These are phyloP conservation scores for Globisporangium camurandrum DNA, from an alignment of 352 stramenopile species.

Conservation along the genomic window DNA sequence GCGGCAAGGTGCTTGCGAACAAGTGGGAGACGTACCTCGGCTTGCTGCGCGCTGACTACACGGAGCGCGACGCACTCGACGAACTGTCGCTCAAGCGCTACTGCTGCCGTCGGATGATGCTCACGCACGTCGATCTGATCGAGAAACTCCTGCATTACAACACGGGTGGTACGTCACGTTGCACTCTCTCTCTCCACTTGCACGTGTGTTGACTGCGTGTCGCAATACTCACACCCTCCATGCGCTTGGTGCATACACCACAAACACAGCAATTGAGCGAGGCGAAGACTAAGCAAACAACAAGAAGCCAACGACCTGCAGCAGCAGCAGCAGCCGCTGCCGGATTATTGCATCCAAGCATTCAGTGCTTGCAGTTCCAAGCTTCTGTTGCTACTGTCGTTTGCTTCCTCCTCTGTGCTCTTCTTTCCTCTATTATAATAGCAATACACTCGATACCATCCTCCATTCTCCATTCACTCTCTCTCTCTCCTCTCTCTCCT, in stretches of 20 bases:
- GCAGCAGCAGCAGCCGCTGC: too few species aligned
- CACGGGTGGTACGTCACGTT: conserved; percentile 65
- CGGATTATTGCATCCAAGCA: too few species aligned
- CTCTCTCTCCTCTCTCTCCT: too few species aligned
- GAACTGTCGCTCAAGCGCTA: conserved; percentile 98
- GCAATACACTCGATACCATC: too few species aligned
- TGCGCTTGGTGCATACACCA: conserved; percentile 1
- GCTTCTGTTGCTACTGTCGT: background rate
- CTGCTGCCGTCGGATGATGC: conserved; percentile 98
- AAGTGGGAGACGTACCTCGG: conserved; percentile 99
- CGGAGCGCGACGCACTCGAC: conserved; percentile 96
- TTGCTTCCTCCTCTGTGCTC: conserved; percentile 9
- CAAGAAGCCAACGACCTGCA: background rate
- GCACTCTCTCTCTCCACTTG: background rate
- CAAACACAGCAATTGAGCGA: conserved; percentile 64
- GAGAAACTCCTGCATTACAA: conserved; percentile 99
- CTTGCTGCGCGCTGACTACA: conserved; percentile 95
- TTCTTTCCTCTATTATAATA: conserved; percentile 25
- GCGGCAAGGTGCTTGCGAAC: conserved; percentile 99
- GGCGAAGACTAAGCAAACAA: conserved; percentile 60
- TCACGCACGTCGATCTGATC: conserved; percentile 99
- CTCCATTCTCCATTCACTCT: too few species aligned
- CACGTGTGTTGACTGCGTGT: background rate
- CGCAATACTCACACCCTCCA: background rate
- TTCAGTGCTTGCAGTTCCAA: too few species aligned